Conservation (phyloP, 768 basidiomycete species). For the Rhodotorula graminis region DNA sequence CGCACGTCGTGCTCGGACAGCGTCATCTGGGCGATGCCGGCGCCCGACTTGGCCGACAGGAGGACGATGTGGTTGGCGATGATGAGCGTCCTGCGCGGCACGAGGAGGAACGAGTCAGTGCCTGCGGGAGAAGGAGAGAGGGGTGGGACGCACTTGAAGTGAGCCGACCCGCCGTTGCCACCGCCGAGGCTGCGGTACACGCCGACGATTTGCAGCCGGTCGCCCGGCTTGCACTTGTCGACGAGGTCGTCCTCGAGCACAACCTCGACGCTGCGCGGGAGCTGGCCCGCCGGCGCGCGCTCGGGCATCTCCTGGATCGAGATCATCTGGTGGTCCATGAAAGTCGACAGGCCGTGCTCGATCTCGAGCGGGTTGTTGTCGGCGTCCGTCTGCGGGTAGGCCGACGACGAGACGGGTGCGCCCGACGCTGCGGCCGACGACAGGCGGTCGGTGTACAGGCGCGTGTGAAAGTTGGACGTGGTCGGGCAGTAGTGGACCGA, state of each 20-base stretch:
- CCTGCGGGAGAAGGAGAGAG: not conserved
- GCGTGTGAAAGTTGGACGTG: slow-evolving; percentile 73
- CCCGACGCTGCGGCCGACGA: slow-evolving; percentile 70
- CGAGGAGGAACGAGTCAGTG: not conserved
- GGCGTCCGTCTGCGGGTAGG: slow-evolving; percentile 87
- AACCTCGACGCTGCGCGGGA: slow-evolving; percentile 92
- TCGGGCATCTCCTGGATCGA: slow-evolving; percentile 99
- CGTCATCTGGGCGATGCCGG: slow-evolving; percentile 86
- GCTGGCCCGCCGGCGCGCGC: slow-evolving; percentile 91
- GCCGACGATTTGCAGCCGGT: slow-evolving; percentile 93
- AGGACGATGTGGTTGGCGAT: slow-evolving; percentile 92
- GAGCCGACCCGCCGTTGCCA: slow-evolving; percentile 62
- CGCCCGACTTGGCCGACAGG: slow-evolving; percentile 88
- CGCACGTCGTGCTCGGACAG: slow-evolving; percentile 92
- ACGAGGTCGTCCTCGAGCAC: slow-evolving; percentile 94
- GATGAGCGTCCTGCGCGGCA: slow-evolving; percentile 67
- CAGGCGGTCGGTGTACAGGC: slow-evolving; percentile 85
- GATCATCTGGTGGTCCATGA: slow-evolving; percentile 93
- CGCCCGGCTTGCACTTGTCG: slow-evolving; percentile 95
- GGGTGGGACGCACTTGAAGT: slow-evolving; percentile 72
- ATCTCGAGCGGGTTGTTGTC: slow-evolving; percentile 79
- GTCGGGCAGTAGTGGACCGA: slow-evolving; percentile 94
- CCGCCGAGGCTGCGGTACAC: slow-evolving; percentile 91
- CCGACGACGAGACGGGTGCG: slow-evolving; percentile 73
- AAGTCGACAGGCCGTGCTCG: slow-evolving; percentile 86